phyloP scores from a whole-genome alignment of 2,329 filamentous ascomycete genomes.

The Fonsecaea multimorphosa region DNA sequence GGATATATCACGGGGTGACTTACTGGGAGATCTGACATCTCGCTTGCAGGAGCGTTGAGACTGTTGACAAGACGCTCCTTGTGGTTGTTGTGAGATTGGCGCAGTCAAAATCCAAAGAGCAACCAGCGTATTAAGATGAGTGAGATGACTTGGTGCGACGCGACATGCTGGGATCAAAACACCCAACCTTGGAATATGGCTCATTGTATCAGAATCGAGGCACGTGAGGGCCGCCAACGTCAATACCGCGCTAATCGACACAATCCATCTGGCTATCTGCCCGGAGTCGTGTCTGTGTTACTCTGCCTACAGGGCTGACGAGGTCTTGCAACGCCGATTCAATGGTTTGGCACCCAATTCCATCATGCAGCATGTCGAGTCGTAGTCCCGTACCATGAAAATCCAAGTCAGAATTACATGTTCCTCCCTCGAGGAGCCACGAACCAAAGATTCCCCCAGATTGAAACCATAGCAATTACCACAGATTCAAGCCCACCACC shows the following conservation, averaged over 20 bases:
- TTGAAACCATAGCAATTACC: conserved; percentile 3
- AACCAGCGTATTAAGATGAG: conserved; percentile 6
- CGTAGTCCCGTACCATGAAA: conserved; percentile 6
- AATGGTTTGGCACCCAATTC: conserved; percentile 1
- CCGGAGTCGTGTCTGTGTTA: conserved; percentile 11
- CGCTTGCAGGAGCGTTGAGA: conserved; percentile 14
- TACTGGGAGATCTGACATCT: conserved; percentile 6
- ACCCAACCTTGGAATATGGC: neutral
- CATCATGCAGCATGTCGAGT: conserved; percentile 12
- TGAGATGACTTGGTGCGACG: conserved; percentile 28
- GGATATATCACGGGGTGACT: neutral
- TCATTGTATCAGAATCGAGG: conserved; percentile 1
- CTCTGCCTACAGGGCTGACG: conserved; percentile 22
- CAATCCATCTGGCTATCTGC: neutral
- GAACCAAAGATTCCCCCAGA: neutral
- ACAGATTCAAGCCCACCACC: neutral
- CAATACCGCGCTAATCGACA: neutral
- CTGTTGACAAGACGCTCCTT: conserved; percentile 12
- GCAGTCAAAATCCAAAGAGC: conserved; percentile 29
- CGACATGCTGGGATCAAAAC: conserved; percentile 7
- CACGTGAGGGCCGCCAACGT: conserved; percentile 19
- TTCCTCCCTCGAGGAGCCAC: conserved; percentile 1
- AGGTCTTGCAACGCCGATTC: neutral
- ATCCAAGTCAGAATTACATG: conserved; percentile 5
- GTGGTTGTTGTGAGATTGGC: conserved; percentile 17